These are phyloP conservation scores for Candida germanica DNA, from an alignment of 805 yeast genomes.

Conservation along the genomic window DNA sequence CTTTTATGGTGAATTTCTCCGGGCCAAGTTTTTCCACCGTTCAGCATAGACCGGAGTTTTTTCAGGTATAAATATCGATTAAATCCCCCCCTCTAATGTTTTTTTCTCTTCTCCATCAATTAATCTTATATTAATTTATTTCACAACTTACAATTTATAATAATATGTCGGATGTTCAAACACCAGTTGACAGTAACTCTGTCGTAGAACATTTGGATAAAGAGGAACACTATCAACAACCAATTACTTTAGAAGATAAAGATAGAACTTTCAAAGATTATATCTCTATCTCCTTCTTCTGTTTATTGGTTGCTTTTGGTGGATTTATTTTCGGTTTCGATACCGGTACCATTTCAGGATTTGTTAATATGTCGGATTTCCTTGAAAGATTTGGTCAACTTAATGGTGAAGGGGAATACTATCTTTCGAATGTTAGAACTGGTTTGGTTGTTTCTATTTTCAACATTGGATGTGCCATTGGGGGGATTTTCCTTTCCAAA, in stretches of 20 bases:
- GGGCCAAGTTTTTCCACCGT: too few relatives aligned
- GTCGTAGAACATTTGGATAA: constrained; percentile 14
- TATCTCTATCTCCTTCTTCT: constrained; percentile 33
- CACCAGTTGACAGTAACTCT: constrained; percentile 15
- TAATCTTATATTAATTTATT: neutral
- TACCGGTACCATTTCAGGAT: constrained; percentile 75
- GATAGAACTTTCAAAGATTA: constrained; percentile 25
- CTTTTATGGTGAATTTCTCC: constrained; percentile 1
- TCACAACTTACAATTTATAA: neutral
- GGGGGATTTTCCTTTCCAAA: constrained; percentile 58
- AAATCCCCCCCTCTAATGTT: constrained; percentile 1
- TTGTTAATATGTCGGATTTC: constrained; percentile 59
- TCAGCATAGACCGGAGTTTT: constrained; percentile 1
- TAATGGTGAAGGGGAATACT: constrained; percentile 35
- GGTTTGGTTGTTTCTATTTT: constrained; percentile 56
- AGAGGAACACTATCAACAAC: constrained; percentile 1
- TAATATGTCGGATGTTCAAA: constrained; percentile 11
- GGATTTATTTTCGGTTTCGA: constrained; percentile 78
- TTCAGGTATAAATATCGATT: constrained; percentile 3
- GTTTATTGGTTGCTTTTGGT: constrained; percentile 65
- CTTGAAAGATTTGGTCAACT: constrained; percentile 48
- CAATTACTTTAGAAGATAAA: constrained; percentile 25
- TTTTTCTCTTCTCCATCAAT: too few relatives aligned
- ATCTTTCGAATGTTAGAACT: constrained; percentile 42
- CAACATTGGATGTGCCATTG: constrained; percentile 70